Evolutionary conservation across 495 filamentous ascomycete genomes (phyloP).

Genomic region (Penicillium soppii): DNA sequence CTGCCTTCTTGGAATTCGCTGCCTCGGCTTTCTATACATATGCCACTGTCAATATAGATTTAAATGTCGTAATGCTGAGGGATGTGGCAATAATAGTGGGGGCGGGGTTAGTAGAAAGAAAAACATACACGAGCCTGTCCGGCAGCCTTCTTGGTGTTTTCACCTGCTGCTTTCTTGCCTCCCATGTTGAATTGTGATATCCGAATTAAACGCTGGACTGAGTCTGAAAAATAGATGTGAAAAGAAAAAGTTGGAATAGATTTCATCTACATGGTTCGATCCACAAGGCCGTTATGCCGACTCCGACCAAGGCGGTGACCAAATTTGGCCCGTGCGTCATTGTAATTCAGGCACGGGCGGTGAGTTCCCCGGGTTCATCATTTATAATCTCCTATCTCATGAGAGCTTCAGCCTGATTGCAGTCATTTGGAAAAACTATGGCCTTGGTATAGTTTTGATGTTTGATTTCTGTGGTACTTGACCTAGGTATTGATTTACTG

Average conservation of each 20-base stretch:
- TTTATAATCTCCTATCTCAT: conserved; percentile 8
- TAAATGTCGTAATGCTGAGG: neutral
- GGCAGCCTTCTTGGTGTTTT: conserved; percentile 84
- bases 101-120: conserved; percentile 23
- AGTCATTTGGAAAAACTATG: conserved; percentile 3
- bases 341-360: neutral
- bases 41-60: conserved; percentile 11
- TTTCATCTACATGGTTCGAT: conserved; percentile 26
- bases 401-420: neutral
- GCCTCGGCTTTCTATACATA: conserved; percentile 86
- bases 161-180: conserved; percentile 64
- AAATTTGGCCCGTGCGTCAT: conserved; percentile 9
- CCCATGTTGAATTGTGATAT: conserved; percentile 27
- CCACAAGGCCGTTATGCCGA: conserved; percentile 27
- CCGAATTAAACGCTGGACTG: neutral
- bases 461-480: neutral
- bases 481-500: neutral
- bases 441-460: conserved; percentile 5
- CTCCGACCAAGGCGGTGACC: conserved; percentile 26
- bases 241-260: conserved; percentile 18
- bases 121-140: conserved; percentile 70
- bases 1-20: conserved; percentile 74
- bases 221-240: neutral
- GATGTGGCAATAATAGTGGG: conserved; percentile 27
- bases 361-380: conserved; percentile 1